Conservation (phyloP, 2,329 filamentous ascomycete genomes). For the Aspergillus sp. region DNA sequence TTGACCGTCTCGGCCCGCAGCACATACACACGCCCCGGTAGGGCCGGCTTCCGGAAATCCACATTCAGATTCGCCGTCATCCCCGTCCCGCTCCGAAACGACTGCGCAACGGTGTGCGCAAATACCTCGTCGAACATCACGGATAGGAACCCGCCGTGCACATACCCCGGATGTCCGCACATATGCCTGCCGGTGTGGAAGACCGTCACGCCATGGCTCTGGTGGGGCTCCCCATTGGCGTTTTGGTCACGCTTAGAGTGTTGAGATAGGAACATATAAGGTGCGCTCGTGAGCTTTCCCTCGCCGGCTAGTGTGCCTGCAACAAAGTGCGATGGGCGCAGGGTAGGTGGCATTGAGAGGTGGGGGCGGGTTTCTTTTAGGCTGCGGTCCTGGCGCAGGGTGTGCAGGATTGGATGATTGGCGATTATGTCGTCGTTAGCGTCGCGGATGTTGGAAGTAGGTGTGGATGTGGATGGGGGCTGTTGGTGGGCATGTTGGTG, state of each 20-base stretch:
- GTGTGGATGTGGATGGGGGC: background rate
- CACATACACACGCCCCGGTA: conserved; percentile 33
- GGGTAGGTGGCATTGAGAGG: conserved; percentile 71
- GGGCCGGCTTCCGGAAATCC: conserved; percentile 35
- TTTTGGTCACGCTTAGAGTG: background rate
- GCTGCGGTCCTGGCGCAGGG: conserved; percentile 63
- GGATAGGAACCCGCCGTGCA: conserved; percentile 35
- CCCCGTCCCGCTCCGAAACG: conserved; percentile 32
- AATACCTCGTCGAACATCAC: conserved; percentile 40
- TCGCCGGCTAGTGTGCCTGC: conserved; percentile 72
- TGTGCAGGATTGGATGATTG: conserved; percentile 64
- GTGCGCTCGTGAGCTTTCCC: conserved; percentile 73
- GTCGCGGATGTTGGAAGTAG: background rate
- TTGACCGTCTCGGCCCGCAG: conserved; percentile 31
- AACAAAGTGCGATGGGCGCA: conserved; percentile 73
- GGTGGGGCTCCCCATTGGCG: background rate
- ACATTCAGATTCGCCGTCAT: conserved; percentile 41
- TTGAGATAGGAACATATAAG: conserved; percentile 50
- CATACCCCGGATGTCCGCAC: conserved; percentile 36
- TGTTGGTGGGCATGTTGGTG: conserved; percentile 44
- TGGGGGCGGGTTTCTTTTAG: conserved; percentile 78
- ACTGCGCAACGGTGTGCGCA: conserved; percentile 34
- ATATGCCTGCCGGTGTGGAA: conserved; percentile 36
- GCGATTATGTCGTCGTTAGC: background rate
- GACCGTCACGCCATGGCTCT: conserved; percentile 24